A percentile compares a stretch with the other conserved stretches of the same genome.
Evolutionary conservation across 2,329 filamentous ascomycete genomes (phyloP).

Genomic region (Penicillium sp.): DNA sequence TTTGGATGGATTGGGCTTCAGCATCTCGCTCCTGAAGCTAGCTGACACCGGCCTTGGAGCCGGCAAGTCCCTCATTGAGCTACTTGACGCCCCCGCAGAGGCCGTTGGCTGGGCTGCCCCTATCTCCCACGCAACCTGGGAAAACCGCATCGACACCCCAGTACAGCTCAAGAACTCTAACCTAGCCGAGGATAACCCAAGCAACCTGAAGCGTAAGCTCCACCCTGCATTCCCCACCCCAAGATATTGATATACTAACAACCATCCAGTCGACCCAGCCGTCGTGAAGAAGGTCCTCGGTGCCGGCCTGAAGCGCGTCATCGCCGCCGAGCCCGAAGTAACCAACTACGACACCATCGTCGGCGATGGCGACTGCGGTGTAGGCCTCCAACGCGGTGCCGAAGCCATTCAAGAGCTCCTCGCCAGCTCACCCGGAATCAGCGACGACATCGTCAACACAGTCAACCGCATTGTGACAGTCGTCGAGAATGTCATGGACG

Average conservation of each 20-base stretch:
- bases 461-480: constrained; percentile 62
- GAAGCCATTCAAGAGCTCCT: constrained; percentile 58
- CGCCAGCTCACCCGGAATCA: constrained; percentile 41
- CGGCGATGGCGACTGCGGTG: constrained; percentile 87
- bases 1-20: constrained; percentile 71
- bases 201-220: constrained; percentile 52
- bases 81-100: constrained; percentile 68
- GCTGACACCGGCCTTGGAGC: constrained; percentile 58
- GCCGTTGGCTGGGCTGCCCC: constrained; percentile 67
- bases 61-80: constrained; percentile 60
- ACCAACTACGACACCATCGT: constrained; percentile 76
- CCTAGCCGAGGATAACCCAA: constrained; percentile 49
- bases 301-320: constrained; percentile 58
- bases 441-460: constrained; percentile 60
- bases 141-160: constrained; percentile 45
- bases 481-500: constrained; percentile 71
- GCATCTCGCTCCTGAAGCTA: constrained; percentile 65
- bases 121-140: constrained; percentile 60
- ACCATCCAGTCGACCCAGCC: constrained; percentile 48
- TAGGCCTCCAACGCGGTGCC: constrained; percentile 82
- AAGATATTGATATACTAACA: constrained; percentile 9
- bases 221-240: neutral
- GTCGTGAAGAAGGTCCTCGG: constrained; percentile 55
- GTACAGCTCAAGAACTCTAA: constrained; percentile 44
- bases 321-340: constrained; percentile 64